Evolutionary conservation across 345 rosid species (phyloP), one percentile per base, ranked within the genome.

Genomic region (Cardiospermum halicacabum): DNA sequence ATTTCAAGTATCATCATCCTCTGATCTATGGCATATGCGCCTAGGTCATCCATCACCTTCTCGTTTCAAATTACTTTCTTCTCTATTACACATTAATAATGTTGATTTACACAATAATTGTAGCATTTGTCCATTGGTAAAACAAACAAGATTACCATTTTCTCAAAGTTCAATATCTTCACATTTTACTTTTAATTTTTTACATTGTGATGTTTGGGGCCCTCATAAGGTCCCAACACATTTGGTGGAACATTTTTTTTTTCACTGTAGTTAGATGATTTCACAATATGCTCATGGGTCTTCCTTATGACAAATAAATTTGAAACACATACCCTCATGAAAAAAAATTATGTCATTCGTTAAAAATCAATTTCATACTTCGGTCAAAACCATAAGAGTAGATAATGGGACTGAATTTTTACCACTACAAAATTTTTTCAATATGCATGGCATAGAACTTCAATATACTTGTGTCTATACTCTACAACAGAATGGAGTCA

Each of bases 201-300:
- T 71, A 19, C 66, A 65, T 28, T 57, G 61, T 65, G 70, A 58
- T n/a, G 13, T 71, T 25, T 59, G 51, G 66, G 70, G 75, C 6
- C 70, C 66, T 2, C 57, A 56, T 10, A 42, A 36, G 31, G 16
- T 42, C 4, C n/a, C 48, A 0, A 11, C 48, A 1, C 48, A 42
- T 42, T 42, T 3, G 0, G 7, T 16, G 16, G 19, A 16, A 42
- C 18, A 5, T 42, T 15, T 42, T 12, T 42, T 42, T 42, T 18
- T 42, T n/a, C n/a, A n/a, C n/a, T 3, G 13, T 4, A 11, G 5
- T 42, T 42, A 18, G 48, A 42, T 11, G 3, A 42, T 15, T 42
- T 15, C 6, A 42, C 16, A 11, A 42, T 4, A 15, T 42, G 48
- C 16, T 12, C 19, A 11, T 42, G 15, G 48, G 16, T 42, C 1